Percentiles rank a stretch among this genome's conserved stretches.
Conservation (phyloP, 129 eudicot genomes). For the Flaveria bidentis region DNA sequence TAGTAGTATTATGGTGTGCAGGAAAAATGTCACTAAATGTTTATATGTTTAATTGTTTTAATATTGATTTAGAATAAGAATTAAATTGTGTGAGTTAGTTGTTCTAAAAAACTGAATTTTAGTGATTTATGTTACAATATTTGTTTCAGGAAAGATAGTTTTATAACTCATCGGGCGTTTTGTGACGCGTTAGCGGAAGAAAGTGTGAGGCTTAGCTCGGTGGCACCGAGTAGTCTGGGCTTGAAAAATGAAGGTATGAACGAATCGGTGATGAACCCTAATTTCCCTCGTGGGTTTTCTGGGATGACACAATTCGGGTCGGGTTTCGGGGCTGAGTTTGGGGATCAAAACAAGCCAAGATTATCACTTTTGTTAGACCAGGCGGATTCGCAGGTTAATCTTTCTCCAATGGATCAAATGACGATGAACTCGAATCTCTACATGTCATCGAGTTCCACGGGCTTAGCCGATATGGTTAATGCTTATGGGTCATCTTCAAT, state of each 20-base stretch:
- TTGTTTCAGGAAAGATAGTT: slow-evolving; percentile 80
- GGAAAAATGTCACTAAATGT: too few relatives aligned
- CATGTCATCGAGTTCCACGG: slow-evolving; percentile 45
- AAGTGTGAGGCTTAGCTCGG: slow-evolving; percentile 58
- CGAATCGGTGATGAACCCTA: slow-evolving; percentile 49
- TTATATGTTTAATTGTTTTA: too few relatives aligned
- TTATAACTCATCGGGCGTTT: slow-evolving; percentile 91
- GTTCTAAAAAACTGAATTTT: too few relatives aligned
- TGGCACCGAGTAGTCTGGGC: slow-evolving; percentile 50
- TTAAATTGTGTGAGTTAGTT: too few relatives aligned
- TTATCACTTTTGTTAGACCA: slow-evolving; percentile 80
- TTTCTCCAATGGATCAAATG: slow-evolving; percentile 41
- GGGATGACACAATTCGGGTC: slow-evolving; percentile 55
- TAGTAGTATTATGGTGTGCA: too few relatives aligned
- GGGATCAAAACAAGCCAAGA: slow-evolving; percentile 60
- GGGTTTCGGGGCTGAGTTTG: slow-evolving; percentile 33
- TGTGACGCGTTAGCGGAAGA: slow-evolving; percentile 95
- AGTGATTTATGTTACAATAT: neutral
- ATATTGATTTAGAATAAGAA: too few relatives aligned
- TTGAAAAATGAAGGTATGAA: slow-evolving; percentile 48
- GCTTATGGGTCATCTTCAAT: slow-evolving; percentile 56
- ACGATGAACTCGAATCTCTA: slow-evolving; percentile 46
- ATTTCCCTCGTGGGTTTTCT: slow-evolving; percentile 50
- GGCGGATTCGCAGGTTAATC: slow-evolving; percentile 54
- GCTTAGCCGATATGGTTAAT: slow-evolving; percentile 55